These are phyloP conservation scores for Acanthamoeba rhysodes DNA, from an alignment of 208 protist species.

Conservation along the genomic window DNA sequence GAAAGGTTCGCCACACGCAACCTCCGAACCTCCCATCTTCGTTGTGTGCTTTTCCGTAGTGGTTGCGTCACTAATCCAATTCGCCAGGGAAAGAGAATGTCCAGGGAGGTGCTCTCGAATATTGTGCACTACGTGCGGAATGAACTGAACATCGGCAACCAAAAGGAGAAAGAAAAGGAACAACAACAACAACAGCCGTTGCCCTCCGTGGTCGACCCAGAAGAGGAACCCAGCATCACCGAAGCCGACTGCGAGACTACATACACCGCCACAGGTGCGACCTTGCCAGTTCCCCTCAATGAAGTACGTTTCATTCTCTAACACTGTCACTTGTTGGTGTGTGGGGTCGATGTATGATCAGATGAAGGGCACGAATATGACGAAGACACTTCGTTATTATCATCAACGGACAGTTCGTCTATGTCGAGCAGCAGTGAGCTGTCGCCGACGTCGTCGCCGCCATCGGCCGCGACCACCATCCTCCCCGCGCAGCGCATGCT, in stretches of 20 bases:
- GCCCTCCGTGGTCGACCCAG: background rate
- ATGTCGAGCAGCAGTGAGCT: background rate
- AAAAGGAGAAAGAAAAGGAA: background rate
- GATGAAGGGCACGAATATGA: background rate
- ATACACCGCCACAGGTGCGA: background rate
- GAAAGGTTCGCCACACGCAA: background rate
- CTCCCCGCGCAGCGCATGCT: background rate
- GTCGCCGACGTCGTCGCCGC: background rate
- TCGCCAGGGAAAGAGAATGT: constrained; percentile 1
- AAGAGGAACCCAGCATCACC: constrained; percentile 1
- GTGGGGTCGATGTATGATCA: background rate
- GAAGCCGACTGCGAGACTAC: background rate
- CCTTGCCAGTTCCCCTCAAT: background rate
- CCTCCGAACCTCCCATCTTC: no score
- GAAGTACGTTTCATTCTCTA: background rate
- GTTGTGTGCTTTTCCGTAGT: no score
- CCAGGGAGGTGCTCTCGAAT: constrained; percentile 7
- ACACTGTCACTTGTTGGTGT: background rate
- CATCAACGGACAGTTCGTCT: background rate
- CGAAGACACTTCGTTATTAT: background rate
- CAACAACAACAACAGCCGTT: background rate
- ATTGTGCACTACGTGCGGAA: constrained; percentile 26
- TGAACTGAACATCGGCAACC: background rate
- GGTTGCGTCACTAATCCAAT: no score
- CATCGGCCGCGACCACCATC: background rate